These are phyloP conservation scores for Cyclocybe aegerita DNA, from an alignment of 768 basidiomycete species.

Conservation along the genomic window DNA sequence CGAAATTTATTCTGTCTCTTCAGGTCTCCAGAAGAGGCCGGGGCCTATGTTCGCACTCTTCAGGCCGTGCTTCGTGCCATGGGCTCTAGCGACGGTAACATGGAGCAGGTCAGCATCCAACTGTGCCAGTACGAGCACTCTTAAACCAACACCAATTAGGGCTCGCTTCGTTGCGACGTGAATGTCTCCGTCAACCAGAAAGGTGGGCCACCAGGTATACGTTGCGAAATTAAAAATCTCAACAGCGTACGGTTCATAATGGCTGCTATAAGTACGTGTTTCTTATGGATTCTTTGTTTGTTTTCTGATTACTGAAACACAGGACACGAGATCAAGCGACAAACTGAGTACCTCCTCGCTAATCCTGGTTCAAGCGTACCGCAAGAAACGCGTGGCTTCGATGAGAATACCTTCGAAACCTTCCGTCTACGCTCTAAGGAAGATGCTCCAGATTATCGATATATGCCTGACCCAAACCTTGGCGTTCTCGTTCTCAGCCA, in stretches of 20 bases:
- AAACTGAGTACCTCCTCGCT: constrained; percentile 54
- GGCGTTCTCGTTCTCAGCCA: constrained; percentile 65
- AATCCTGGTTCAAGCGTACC: constrained; percentile 41
- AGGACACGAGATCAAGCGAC: constrained; percentile 85
- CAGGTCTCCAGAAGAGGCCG: constrained; percentile 86
- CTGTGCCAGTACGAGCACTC: neutral
- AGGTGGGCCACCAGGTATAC: constrained; percentile 67
- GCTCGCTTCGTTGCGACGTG: constrained; percentile 92
- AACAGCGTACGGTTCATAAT: constrained; percentile 87
- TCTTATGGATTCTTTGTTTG: neutral
- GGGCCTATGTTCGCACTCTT: constrained; percentile 78
- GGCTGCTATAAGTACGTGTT: constrained; percentile 73
- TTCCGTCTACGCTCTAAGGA: constrained; percentile 87
- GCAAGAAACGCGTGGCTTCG: constrained; percentile 91
- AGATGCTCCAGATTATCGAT: constrained; percentile 92
- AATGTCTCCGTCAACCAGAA: constrained; percentile 86
- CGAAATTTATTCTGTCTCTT: constrained; percentile 22
- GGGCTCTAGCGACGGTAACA: constrained; percentile 91
- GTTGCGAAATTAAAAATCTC: constrained; percentile 96
- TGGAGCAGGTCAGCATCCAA: constrained; percentile 78
- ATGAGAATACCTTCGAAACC: constrained; percentile 80
- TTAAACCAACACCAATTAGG: constrained; percentile 43
- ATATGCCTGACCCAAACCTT: constrained; percentile 97
- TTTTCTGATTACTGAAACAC: constrained; percentile 1
- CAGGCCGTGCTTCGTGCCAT: constrained; percentile 80